Evolutionary conservation across 768 basidiomycete species (phyloP).

Genomic region (Boletus rubroflammeus): DNA sequence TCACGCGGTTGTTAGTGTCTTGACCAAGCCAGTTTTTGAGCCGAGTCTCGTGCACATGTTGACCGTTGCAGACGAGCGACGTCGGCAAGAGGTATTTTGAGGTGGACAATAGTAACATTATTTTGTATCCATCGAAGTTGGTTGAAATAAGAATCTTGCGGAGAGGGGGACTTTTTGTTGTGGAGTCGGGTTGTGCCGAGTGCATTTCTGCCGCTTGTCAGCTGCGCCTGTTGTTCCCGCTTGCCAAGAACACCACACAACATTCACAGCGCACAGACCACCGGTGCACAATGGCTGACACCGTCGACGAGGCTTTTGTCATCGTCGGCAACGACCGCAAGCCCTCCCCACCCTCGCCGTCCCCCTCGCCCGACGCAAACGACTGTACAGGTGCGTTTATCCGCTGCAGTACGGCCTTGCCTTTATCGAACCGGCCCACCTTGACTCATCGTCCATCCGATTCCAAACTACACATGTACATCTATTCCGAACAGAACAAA

Average conservation of each 20-base stretch:
- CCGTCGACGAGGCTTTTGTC: constrained; percentile 16
- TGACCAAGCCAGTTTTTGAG: constrained; percentile 79
- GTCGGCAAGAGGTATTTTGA: constrained; percentile 11
- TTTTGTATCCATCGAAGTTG: neutral
- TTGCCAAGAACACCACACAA: constrained; percentile 21
- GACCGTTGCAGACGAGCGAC: constrained; percentile 40
- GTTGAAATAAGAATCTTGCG: constrained; percentile 6
- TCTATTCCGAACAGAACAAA: constrained; percentile 33
- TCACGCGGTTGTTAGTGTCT: constrained; percentile 44
- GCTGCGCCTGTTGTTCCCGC: constrained; percentile 33
- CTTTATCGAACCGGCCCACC: constrained; percentile 24
- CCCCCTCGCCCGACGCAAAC: constrained; percentile 45
- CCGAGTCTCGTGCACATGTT: constrained; percentile 43
- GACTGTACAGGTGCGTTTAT: constrained; percentile 41
- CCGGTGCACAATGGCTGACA: constrained; percentile 26
- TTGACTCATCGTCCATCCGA: constrained; percentile 24
- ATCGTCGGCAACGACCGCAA: constrained; percentile 19
- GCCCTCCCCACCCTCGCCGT: constrained; percentile 25
- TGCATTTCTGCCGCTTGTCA: constrained; percentile 28
- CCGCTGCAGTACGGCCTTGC: constrained; percentile 20
- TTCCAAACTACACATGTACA: constrained; percentile 12
- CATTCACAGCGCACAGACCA: constrained; percentile 32
- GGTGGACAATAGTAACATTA: neutral
- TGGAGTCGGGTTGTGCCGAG: constrained; percentile 35
- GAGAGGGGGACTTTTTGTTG: constrained; percentile 17